phyloP scores from a whole-genome alignment of 768 basidiomycete species.

The Imleria badia region DNA sequence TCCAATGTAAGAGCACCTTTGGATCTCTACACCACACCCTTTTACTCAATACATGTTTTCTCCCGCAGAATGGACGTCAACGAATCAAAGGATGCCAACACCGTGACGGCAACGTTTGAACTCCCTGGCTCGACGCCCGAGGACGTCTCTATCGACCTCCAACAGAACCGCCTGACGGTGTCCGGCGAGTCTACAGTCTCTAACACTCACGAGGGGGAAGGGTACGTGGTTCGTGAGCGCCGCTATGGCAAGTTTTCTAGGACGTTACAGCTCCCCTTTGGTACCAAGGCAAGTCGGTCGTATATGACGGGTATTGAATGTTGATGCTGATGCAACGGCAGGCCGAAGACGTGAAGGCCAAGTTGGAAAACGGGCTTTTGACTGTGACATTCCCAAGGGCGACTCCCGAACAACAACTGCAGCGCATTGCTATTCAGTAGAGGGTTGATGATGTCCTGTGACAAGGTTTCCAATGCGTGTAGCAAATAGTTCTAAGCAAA shows the following conservation, averaged over 20 bases:
- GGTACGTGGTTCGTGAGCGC: constrained; percentile 45
- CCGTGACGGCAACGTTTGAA: constrained; percentile 41
- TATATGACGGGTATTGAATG: no score
- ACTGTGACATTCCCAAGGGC: constrained; percentile 46
- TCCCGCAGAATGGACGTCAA: constrained; percentile 43
- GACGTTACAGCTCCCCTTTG: constrained; percentile 34
- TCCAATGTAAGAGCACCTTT: constrained; percentile 18
- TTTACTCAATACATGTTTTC: background rate
- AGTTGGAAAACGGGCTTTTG: constrained; percentile 44
- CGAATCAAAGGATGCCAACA: constrained; percentile 39
- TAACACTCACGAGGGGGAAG: constrained; percentile 35
- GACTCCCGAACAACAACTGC: constrained; percentile 37
- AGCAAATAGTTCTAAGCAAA: no score
- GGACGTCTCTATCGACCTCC: constrained; percentile 46
- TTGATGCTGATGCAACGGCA: constrained; percentile 11
- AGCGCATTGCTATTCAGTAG: constrained; percentile 35
- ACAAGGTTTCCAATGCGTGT: no score
- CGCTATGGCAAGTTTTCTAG: constrained; percentile 41
- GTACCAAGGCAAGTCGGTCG: constrained; percentile 38
- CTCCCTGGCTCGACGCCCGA: constrained; percentile 44
- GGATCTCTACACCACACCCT: no score
- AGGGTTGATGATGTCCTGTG: no score
- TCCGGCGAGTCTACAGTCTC: constrained; percentile 42
- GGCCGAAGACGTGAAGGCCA: constrained; percentile 45
- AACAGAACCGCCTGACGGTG: constrained; percentile 44